A percentile compares a stretch with the other conserved stretches of the same genome.
phyloP scores from a whole-genome alignment of 805 yeast species.

The Saccharomycopsis schoenii region DNA sequence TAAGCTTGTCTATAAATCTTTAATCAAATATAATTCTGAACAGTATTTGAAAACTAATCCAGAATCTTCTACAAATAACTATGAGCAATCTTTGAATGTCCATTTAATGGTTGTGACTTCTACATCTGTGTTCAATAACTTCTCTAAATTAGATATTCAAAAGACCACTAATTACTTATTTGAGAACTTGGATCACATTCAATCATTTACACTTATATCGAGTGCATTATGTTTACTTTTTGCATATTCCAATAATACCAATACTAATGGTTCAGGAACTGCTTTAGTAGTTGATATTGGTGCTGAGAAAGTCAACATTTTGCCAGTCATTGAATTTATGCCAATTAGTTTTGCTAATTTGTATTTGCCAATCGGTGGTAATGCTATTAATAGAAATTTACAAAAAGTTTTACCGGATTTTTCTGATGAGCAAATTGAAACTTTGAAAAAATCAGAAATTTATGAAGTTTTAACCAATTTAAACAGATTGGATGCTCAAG shows the following conservation, averaged over 20 bases:
- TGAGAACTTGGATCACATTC: conserved; percentile 54
- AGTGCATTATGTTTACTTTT: conserved; percentile 58
- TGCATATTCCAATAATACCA: conserved; percentile 50
- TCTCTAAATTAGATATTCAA: conserved; percentile 66
- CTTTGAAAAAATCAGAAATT: conserved; percentile 61
- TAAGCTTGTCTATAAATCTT: conserved; percentile 39
- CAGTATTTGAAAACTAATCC: conserved; percentile 15
- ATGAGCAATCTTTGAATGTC: conserved; percentile 33
- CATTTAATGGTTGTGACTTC: conserved; percentile 65
- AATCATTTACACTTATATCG: conserved; percentile 64
- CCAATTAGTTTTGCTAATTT: conserved; percentile 45
- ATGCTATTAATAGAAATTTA: conserved; percentile 46
- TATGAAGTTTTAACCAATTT: conserved; percentile 73
- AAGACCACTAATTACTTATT: conserved; percentile 62
- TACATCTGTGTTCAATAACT: conserved; percentile 29
- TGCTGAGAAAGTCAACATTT: conserved; percentile 58
- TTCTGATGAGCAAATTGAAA: conserved; percentile 51
- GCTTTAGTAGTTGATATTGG: conserved; percentile 79
- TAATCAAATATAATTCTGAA: conserved; percentile 26
- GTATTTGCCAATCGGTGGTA: conserved; percentile 51
- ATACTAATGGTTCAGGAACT: conserved; percentile 32
- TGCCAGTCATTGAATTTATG: conserved; percentile 71
- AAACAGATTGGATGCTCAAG: conserved; percentile 34
- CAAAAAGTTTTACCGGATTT: conserved; percentile 48
- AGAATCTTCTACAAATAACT: conserved; percentile 18